Conservation (phyloP, 2,329 filamentous ascomycete genomes). For the Hypoxylon sp. region DNA sequence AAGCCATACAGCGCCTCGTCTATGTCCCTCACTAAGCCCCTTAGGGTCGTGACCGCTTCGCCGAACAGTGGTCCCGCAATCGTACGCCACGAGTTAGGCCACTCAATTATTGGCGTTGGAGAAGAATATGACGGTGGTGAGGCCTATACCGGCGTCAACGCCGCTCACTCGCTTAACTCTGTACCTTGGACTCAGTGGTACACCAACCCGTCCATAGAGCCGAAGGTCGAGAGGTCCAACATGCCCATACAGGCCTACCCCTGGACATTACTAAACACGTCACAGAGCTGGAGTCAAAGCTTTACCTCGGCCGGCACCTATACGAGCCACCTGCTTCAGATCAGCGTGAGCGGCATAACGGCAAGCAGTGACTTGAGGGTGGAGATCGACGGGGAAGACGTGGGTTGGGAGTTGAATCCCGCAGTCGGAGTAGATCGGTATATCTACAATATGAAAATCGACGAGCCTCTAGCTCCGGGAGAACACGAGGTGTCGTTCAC, state of each 20-base stretch:
- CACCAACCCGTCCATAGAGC: constrained; percentile 45
- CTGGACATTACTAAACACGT: constrained; percentile 50
- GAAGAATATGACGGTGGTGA: constrained; percentile 51
- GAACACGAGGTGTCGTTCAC: constrained; percentile 47
- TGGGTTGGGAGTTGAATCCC: constrained; percentile 49
- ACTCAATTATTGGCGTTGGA: constrained; percentile 51
- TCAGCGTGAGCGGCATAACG: constrained; percentile 50
- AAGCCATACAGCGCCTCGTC: constrained; percentile 9
- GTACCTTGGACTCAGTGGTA: constrained; percentile 51
- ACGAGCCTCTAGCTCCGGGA: constrained; percentile 43
- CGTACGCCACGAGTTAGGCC: constrained; percentile 51
- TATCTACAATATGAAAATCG: constrained; percentile 50
- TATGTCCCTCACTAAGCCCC: background rate
- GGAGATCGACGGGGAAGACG: constrained; percentile 49
- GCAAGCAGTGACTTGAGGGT: constrained; percentile 47
- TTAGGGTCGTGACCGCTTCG: constrained; percentile 48
- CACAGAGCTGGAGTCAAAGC: constrained; percentile 45
- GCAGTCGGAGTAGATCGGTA: constrained; percentile 48
- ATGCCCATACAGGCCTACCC: constrained; percentile 53
- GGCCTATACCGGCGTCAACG: constrained; percentile 49
- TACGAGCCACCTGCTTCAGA: constrained; percentile 47
- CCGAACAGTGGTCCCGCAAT: constrained; percentile 48
- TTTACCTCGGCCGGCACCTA: constrained; percentile 50
- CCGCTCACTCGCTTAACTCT: constrained; percentile 38
- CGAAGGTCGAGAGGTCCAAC: constrained; percentile 48